Evolutionary conservation across 805 yeast genomes (phyloP).

Genomic region (Pichia phayaonensis): DNA sequence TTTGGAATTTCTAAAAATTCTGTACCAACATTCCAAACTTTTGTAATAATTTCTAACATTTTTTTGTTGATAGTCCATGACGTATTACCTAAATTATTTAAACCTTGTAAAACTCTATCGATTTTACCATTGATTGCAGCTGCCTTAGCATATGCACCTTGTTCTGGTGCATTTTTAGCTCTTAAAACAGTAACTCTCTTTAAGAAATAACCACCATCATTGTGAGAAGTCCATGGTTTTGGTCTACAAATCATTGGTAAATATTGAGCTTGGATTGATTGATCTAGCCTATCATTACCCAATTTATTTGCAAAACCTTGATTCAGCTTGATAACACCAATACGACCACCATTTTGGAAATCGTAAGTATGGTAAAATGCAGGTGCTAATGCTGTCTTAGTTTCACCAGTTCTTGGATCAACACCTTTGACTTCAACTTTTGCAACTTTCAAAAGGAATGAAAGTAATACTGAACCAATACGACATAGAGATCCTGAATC

Average conservation of each 20-base stretch:
- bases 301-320: conserved; percentile 56
- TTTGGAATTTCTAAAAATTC: conserved; percentile 67
- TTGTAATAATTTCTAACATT: conserved; percentile 59
- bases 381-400: conserved; percentile 69
- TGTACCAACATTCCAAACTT: conserved; percentile 84
- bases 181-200: conserved; percentile 61
- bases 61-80: conserved; percentile 86
- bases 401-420: conserved; percentile 70
- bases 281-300: conserved; percentile 55
- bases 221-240: conserved; percentile 76
- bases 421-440: conserved; percentile 69
- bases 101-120: conserved; percentile 64
- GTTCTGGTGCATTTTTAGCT: conserved; percentile 81
- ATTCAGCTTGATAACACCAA: conserved; percentile 79
- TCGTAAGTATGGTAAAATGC: conserved; percentile 89
- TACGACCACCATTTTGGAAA: conserved; percentile 65
- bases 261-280: conserved; percentile 68
- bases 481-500: conserved; percentile 41
- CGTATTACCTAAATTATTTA: conserved; percentile 79
- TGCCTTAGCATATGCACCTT: conserved; percentile 77
- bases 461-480: conserved; percentile 72
- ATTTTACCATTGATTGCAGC: conserved; percentile 67
- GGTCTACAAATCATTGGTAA: conserved; percentile 92
- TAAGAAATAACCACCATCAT: conserved; percentile 78
- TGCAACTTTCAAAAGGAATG: conserved; percentile 74